These are phyloP conservation scores for Cystodermella granulosa DNA, from an alignment of 1,284 basidiomycete species.

Conservation along the genomic window DNA sequence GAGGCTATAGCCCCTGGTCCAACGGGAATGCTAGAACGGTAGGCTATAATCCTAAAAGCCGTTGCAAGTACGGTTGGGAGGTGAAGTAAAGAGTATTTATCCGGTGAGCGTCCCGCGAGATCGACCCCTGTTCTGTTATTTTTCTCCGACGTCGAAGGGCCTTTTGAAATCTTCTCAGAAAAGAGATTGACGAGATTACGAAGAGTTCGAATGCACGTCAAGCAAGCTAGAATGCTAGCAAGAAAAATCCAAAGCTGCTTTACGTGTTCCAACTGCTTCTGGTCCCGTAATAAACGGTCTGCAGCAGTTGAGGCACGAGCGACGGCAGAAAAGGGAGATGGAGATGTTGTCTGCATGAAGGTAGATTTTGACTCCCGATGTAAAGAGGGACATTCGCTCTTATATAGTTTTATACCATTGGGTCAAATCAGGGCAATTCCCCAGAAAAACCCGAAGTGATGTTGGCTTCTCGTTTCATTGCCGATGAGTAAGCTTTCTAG, in stretches of 20 bases:
- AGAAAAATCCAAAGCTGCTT: slow-evolving; percentile 35
- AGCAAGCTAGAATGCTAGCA: slow-evolving; percentile 37
- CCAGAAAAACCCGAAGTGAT: too few species aligned
- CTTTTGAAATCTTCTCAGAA: not conserved
- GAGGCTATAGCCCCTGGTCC: slow-evolving; percentile 35
- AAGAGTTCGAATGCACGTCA: slow-evolving; percentile 34
- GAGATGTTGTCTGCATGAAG: too few species aligned
- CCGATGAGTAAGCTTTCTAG: too few species aligned
- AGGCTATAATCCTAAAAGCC: slow-evolving; percentile 41
- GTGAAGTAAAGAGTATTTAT: slow-evolving; percentile 27
- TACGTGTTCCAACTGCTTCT: slow-evolving; percentile 23
- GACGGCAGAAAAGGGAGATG: too few species aligned
- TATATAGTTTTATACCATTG: too few species aligned
- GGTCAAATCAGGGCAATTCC: too few species aligned
- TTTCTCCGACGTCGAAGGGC: slow-evolving; percentile 9
- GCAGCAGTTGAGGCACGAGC: slow-evolving; percentile 15
- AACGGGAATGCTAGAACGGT: slow-evolving; percentile 42
- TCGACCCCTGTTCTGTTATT: slow-evolving; percentile 9
- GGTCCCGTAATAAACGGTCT: slow-evolving; percentile 22
- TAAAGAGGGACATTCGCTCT: too few species aligned
- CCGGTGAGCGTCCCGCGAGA: not conserved
- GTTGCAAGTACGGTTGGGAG: slow-evolving; percentile 35
- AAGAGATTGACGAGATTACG: slow-evolving; percentile 7
- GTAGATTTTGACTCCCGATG: too few species aligned
- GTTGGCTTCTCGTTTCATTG: too few species aligned